Base-by-base conservation (phyloP, 345 rosid genomes). In the Gossypium bickii region DNA sequence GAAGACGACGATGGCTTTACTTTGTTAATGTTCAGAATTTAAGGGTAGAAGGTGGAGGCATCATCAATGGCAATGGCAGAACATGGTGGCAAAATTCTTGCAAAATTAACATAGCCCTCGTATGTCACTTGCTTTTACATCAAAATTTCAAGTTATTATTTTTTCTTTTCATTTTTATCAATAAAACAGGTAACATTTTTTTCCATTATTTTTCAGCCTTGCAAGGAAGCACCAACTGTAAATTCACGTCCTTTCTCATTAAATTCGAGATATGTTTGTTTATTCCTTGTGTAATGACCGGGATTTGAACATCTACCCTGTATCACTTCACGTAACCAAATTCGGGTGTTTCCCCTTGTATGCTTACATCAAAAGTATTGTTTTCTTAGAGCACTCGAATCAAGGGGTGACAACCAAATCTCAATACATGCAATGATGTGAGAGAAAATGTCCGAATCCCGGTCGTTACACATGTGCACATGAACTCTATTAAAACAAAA, bases 81-180 rank as follows among this genome's bases (percentile, higher is more conserved):
- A 82, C 76, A 22, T 94, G 98, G 97, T 94, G 98, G 98, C 60
- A 74, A 74, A 86, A 87, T 1, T 94, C 97, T 41, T 92, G 98
- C 91, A 94, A 92, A 83, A 78, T 91, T 77, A 87, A 92, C 85
- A 80, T 84, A 76, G 10, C 71, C 51, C 86, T 86, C 57, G 98
- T 92, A 86, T 12, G 76, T 58, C 29, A 49, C 66, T 43, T n/a
- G 12, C 9, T 22, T 67, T n/a, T 2, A 29, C 1, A 67, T 12
- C n/a, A 3, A 47, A 9, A 52, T 51, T 48, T 69, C 11, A 7
- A 60, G 57, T 51, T 65, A 12, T 6, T 58, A n/a, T 4, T 56
- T 41, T 8, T 9, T 56, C 29, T 5, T 5, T 34, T 29, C 66
- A 29, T 16, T 62, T 38, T 1, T 17, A 38, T 63, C 47, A 34